Base-by-base conservation (phyloP, 306 rosid genomes). In the Malus fusca region DNA sequence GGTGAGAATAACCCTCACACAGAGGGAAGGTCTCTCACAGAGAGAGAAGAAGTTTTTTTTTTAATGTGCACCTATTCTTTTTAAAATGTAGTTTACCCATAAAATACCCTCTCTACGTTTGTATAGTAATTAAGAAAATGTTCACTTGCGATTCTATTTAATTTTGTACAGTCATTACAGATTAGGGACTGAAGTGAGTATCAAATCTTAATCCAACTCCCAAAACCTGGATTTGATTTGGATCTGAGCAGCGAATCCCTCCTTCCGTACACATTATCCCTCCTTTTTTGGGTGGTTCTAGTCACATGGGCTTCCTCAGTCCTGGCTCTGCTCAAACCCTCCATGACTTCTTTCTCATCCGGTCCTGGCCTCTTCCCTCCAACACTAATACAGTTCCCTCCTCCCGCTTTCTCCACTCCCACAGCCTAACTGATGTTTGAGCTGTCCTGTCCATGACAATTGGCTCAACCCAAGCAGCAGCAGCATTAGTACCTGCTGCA, bases 311-410 rank as follows among this genome's bases (percentile, higher is more conserved):
- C 63, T 71, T n/a, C 46, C 74, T 52, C 63, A 52, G 74, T 52
- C 63, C 48, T 21, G 64, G 75, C 81, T 44, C 77, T 55, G 78
- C 80, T 22, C 74, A 26, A 48, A 71, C 58, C 75, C 31, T 25
- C 71, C 80, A 71, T 86, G 88, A 80, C 78, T 75, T 60, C 61
- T 40, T 28, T 40, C 65, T 42, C 66, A 74, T 82, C 80, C 75
- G 60, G 78, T 75, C 79, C 26, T 80, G 66, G 63, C 28, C 8
- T 76, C 72, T 43, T 70, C 56, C 74, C 71, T 59, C 42, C 78
- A 22, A 79, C 78, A 72, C 65, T 73, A 60, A 71, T 72, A 68
- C 84, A 68, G 68, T 68, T 55, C 3, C 66, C 66, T 40, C 74
- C 22, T 46, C 42, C 4, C 63, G 81, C 58, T 68, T n/a, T 15